Conservation (phyloP, 2,329 filamentous ascomycete species). For the Myotisia sp. region DNA sequence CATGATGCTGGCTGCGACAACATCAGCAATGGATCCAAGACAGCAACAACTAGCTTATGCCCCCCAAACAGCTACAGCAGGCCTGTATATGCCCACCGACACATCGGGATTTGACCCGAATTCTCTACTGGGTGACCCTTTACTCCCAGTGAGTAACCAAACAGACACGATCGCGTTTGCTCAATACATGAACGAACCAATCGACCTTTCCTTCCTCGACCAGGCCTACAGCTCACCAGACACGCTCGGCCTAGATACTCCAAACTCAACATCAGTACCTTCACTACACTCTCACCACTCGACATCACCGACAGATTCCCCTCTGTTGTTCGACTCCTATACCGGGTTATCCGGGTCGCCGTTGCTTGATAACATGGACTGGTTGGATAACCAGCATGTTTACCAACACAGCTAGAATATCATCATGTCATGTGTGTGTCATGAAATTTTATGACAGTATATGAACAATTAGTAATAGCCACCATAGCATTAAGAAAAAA, state of each 20-base stretch:
- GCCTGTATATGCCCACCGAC: not conserved
- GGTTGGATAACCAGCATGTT: constrained; percentile 10
- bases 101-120: constrained; percentile 1
- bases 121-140: constrained; percentile 2
- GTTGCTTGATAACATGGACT: constrained; percentile 12
- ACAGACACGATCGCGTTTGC: constrained; percentile 7
- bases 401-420: not conserved
- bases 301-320: constrained; percentile 10
- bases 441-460: too few relatives aligned
- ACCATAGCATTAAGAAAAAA: too few relatives aligned
- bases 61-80: not conserved
- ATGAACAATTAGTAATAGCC: too few relatives aligned
- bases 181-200: constrained; percentile 10
- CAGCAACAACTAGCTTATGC: not conserved
- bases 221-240: constrained; percentile 1
- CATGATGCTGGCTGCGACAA: constrained; percentile 20
- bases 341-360: constrained; percentile 7
- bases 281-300: constrained; percentile 10
- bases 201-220: constrained; percentile 9
- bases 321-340: constrained; percentile 9
- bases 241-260: constrained; percentile 1
- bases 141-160: constrained; percentile 6
- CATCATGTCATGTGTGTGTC: too few relatives aligned
- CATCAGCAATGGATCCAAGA: constrained; percentile 1
- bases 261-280: constrained; percentile 8